Percentiles rank a stretch among this genome's conserved stretches.
These are phyloP conservation scores for Caloboletus inedulis DNA, from an alignment of 1,284 basidiomycete genomes.

Conservation along the genomic window DNA sequence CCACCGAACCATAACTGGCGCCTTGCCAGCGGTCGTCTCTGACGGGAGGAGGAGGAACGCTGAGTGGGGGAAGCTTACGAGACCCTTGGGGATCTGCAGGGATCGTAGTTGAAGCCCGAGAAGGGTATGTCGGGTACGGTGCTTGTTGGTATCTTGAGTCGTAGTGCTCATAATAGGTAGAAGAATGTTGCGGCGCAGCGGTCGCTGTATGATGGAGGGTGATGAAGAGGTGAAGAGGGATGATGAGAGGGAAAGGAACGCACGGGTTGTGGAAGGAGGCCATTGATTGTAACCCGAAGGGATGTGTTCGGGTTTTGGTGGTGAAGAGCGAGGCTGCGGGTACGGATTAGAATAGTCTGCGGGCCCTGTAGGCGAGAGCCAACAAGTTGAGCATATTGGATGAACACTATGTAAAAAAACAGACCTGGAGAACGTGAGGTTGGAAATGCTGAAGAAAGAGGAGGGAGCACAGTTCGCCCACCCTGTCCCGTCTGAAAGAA, in stretches of 20 bases:
- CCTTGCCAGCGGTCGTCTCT: slow-evolving; percentile 48
- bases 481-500: slow-evolving; percentile 75
- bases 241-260: slow-evolving; percentile 38
- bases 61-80: slow-evolving; percentile 49
- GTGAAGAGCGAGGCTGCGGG: slow-evolving; percentile 60
- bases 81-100: slow-evolving; percentile 42
- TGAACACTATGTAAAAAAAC: slow-evolving; percentile 55
- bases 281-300: slow-evolving; percentile 51
- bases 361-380: slow-evolving; percentile 49
- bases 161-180: slow-evolving; percentile 51
- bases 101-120: slow-evolving; percentile 47
- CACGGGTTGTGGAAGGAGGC: slow-evolving; percentile 37
- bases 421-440: slow-evolving; percentile 82
- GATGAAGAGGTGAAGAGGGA: slow-evolving; percentile 5
- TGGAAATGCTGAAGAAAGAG: slow-evolving; percentile 79
- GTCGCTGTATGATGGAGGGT: slow-evolving; percentile 17
- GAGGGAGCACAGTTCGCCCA: slow-evolving; percentile 83
- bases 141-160: slow-evolving; percentile 52
- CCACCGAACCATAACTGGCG: slow-evolving; percentile 37
- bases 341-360: slow-evolving; percentile 53
- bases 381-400: slow-evolving; percentile 53
- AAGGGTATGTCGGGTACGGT: slow-evolving; percentile 46
- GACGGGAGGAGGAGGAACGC: slow-evolving; percentile 32
- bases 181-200: slow-evolving; percentile 44
- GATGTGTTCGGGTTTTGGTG: slow-evolving; percentile 54